Evolutionary conservation across 2,329 filamentous ascomycete genomes (phyloP), one percentile per base, ranked within the genome.

Genomic region (Microcyclospora pomicola): DNA sequence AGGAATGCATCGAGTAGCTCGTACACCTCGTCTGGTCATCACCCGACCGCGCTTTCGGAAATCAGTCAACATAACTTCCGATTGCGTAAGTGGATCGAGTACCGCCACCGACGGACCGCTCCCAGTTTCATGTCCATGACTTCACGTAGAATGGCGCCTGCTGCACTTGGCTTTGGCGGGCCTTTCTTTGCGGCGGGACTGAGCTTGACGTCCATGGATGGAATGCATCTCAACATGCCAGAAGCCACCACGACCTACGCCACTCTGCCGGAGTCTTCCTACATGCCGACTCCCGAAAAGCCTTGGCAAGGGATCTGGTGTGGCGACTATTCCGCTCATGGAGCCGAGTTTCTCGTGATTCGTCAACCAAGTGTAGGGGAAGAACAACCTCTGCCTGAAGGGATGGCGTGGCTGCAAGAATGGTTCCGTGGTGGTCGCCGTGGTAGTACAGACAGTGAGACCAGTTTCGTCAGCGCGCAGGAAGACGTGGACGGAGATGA

Each of bases 231-330:
- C 42, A 58, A 63, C 1, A 61, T 70, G 35, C 66, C 64, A 5
- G 71, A 74, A 47, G 65, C 69, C 32, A 62, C 76, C 13, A 66
- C 67, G 2, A 78, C 72, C 0, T 79, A 75, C 49, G 84, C 81
- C 0, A 92, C 86, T 0, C 65, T 96, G 1, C 76, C 85, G 32
- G 73, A 77, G 2, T 64, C 63, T 2, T 60, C 80, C n/a, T 95
- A 93, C 55, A 91, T 77, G 0, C 85, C 88, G 0, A 93, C 86
- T 0, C 57, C 64, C 9, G 69, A 77, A 38, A 88, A 86, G 55
- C 87, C 86, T 0, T 95, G 79, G 66, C 77, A 85, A 45, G 88
- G 88, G 0, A 84, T 98, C 24, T 96, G 84, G 82, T 80, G 86
- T 12, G 87, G 87, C 1, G 87, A 95, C 56, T 95, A 94, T 52